Percentiles rank a stretch among this genome's conserved stretches.
Conservation (phyloP, 768 basidiomycete genomes). For the Pseudohyphozyma bogoriensis region DNA sequence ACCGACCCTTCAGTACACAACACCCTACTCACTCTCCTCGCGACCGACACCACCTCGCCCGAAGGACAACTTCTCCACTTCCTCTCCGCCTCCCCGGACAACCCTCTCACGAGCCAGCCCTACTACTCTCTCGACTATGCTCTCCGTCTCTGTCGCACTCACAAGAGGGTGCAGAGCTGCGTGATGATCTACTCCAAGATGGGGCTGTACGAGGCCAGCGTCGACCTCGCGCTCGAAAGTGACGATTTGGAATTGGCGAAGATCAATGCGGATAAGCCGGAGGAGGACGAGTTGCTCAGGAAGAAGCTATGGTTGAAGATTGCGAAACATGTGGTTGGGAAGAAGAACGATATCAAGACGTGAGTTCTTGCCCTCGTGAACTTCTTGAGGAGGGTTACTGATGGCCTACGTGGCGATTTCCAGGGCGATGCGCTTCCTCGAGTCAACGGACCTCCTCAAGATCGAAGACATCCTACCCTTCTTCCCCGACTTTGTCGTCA, state of each 20-base stretch:
- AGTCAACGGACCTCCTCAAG: slow-evolving; percentile 86
- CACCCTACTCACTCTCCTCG: slow-evolving; percentile 77
- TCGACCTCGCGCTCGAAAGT: slow-evolving; percentile 85
- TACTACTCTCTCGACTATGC: slow-evolving; percentile 98
- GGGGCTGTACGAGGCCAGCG: slow-evolving; percentile 92
- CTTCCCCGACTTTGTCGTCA: slow-evolving; percentile 98
- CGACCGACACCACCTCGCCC: slow-evolving; percentile 38
- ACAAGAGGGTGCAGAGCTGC: slow-evolving; percentile 72
- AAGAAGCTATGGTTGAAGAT: slow-evolving; percentile 98
- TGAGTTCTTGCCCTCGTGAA: slow-evolving; percentile 43
- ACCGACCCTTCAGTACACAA: slow-evolving; percentile 85
- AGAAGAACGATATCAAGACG: slow-evolving; percentile 97
- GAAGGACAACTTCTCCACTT: slow-evolving; percentile 48
- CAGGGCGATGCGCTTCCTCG: slow-evolving; percentile 94
- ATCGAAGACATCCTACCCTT: slow-evolving; percentile 98
- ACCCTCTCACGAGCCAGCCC: slow-evolving; percentile 72
- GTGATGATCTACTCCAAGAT: slow-evolving; percentile 96
- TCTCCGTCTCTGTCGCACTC: slow-evolving; percentile 74
- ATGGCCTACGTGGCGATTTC: not conserved
- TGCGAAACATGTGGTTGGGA: slow-evolving; percentile 94
- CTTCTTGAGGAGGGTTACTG: not conserved
- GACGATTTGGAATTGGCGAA: slow-evolving; percentile 93
- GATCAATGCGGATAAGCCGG: slow-evolving; percentile 87
- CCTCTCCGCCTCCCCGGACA: slow-evolving; percentile 65
- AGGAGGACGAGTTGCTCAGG: slow-evolving; percentile 61